These are phyloP conservation scores for Pythium phragmitis DNA, from an alignment of 352 stramenopile genomes.

Conservation along the genomic window DNA sequence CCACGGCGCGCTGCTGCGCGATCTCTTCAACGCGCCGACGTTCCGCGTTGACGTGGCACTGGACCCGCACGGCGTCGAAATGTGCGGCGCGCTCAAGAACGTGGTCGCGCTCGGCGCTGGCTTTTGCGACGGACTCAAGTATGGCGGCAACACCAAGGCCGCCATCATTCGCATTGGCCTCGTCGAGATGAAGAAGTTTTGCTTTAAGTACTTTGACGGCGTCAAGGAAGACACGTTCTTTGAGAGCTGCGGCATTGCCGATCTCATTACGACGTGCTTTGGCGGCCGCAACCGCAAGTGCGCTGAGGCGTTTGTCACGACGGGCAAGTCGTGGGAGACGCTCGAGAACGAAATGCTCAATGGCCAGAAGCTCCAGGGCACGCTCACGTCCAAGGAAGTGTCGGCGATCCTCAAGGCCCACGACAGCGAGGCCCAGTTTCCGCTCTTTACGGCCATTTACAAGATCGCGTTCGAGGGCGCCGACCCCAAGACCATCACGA, in stretches of 20 bases:
- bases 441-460: constrained; percentile 91
- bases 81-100: constrained; percentile 97
- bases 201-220: constrained; percentile 93
- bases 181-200: constrained; percentile 94
- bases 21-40: constrained; percentile 78
- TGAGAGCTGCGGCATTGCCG: constrained; percentile 95
- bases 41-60: constrained; percentile 94
- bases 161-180: constrained; percentile 95
- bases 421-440: constrained; percentile 85
- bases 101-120: constrained; percentile 96
- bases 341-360: constrained; percentile 95
- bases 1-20: constrained; percentile 60
- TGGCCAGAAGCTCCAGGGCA: constrained; percentile 98
- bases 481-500: constrained; percentile 78
- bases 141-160: constrained; percentile 98
- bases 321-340: constrained; percentile 80
- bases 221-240: constrained; percentile 95
- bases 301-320: constrained; percentile 92
- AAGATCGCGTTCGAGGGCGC: constrained; percentile 92
- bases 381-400: constrained; percentile 93
- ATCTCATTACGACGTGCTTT: constrained; percentile 98
- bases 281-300: constrained; percentile 96
- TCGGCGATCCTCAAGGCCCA: constrained; percentile 88
- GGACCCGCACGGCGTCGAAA: constrained; percentile 94
- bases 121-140: constrained; percentile 94